Conservation (phyloP, 768 basidiomycete genomes). For the Lyophyllum semitale region DNA sequence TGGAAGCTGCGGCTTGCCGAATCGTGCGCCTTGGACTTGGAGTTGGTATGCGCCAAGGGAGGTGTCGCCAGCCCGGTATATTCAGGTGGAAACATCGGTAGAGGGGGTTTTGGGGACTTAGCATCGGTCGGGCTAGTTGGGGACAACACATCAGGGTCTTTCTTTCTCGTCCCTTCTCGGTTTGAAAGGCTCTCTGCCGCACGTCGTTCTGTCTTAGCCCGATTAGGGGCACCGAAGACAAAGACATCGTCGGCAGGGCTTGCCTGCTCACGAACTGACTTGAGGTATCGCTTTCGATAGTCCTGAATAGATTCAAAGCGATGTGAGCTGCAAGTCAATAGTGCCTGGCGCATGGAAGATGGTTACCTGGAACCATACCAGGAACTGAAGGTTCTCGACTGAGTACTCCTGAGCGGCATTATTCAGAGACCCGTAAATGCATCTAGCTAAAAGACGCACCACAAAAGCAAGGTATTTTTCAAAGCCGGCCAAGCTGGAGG, state of each 20-base stretch:
- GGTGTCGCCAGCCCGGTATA: slow-evolving; percentile 20
- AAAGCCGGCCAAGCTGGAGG: slow-evolving; percentile 29
- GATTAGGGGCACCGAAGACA: slow-evolving; percentile 12
- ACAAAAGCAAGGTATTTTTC: slow-evolving; percentile 27
- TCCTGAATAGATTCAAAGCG: slow-evolving; percentile 22
- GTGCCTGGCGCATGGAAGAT: slow-evolving; percentile 5
- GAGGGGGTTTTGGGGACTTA: slow-evolving; percentile 6
- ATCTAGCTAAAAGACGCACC: slow-evolving; percentile 20
- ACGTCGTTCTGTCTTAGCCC: slow-evolving; percentile 8
- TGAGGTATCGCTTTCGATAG: slow-evolving; percentile 35
- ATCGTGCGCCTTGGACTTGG: slow-evolving; percentile 5
- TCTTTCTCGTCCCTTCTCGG: slow-evolving; percentile 22
- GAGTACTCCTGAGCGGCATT: slow-evolving; percentile 28
- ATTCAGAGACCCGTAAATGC: slow-evolving; percentile 16
- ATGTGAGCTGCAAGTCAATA: slow-evolving; percentile 5
- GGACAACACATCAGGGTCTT: background rate
- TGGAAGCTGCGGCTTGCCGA: slow-evolving; percentile 15
- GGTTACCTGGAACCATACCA: slow-evolving; percentile 34
- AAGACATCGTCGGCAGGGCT: slow-evolving; percentile 25
- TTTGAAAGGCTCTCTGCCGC: slow-evolving; percentile 12
- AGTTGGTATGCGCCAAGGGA: slow-evolving; percentile 3
- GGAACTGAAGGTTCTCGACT: slow-evolving; percentile 35
- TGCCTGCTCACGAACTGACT: slow-evolving; percentile 21
- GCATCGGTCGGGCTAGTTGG: slow-evolving; percentile 4
- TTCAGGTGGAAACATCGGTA: slow-evolving; percentile 9